Evolutionary conservation across 2,329 filamentous ascomycete genomes (phyloP).

Genomic region (Mycosphaerella arachidis): DNA sequence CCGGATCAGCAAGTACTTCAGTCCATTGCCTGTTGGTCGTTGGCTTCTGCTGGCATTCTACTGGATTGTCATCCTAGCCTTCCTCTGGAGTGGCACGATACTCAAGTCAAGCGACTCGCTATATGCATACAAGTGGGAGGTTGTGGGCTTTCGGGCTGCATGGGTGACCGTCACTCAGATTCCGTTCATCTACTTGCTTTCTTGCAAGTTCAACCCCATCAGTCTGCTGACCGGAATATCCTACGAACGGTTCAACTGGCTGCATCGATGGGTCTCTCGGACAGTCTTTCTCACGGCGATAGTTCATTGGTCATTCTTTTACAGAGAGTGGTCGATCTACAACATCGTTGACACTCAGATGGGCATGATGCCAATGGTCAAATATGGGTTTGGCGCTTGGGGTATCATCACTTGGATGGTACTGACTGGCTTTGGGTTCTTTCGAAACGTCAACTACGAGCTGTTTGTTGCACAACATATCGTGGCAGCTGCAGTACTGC

Average conservation of each 20-base stretch:
- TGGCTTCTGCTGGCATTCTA: slow-evolving; percentile 29
- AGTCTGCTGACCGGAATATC: slow-evolving; percentile 45
- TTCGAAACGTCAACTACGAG: slow-evolving; percentile 50
- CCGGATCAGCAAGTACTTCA: slow-evolving; percentile 29
- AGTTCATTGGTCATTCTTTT: slow-evolving; percentile 54
- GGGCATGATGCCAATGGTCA: slow-evolving; percentile 45
- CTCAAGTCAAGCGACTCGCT: slow-evolving; percentile 23
- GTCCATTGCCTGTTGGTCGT: slow-evolving; percentile 27
- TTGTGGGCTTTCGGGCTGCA: slow-evolving; percentile 63
- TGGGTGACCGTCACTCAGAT: slow-evolving; percentile 64
- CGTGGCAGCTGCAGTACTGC: slow-evolving; percentile 45
- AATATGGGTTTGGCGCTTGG: slow-evolving; percentile 51
- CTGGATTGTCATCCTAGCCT: slow-evolving; percentile 28
- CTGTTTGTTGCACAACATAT: slow-evolving; percentile 53
- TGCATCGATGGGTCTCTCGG: slow-evolving; percentile 50
- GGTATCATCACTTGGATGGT: slow-evolving; percentile 50
- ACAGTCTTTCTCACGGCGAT: slow-evolving; percentile 50
- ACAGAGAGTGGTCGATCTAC: slow-evolving; percentile 49
- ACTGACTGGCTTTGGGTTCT: slow-evolving; percentile 47
- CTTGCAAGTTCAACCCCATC: slow-evolving; percentile 42
- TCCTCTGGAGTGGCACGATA: slow-evolving; percentile 31
- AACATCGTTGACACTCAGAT: slow-evolving; percentile 49
- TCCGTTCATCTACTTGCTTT: slow-evolving; percentile 56
- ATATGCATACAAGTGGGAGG: slow-evolving; percentile 44
- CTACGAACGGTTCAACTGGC: slow-evolving; percentile 51